phyloP scores from a whole-genome alignment of 495 filamentous ascomycete species.

The Hypoxylon crocopeplum region DNA sequence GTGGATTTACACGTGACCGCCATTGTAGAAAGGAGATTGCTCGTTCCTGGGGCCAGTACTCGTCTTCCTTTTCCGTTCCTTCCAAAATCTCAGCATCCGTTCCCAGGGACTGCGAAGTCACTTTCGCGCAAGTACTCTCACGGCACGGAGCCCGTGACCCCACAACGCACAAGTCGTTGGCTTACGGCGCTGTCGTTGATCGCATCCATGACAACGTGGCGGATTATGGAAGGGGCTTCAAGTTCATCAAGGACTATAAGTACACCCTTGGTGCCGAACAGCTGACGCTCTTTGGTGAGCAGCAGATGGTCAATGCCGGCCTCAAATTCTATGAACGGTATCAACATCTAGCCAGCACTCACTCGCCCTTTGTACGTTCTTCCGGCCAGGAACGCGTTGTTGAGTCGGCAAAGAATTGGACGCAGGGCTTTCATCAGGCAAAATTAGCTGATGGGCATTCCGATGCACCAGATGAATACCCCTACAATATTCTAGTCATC shows the following conservation, averaged over 20 bases:
- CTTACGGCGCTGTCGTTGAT: conserved; percentile 63
- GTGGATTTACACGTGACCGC: conserved; percentile 67
- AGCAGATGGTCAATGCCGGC: conserved; percentile 77
- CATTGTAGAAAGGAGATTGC: conserved; percentile 59
- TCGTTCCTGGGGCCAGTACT: conserved; percentile 86
- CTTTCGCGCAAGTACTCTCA: conserved; percentile 79
- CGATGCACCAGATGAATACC: conserved; percentile 45
- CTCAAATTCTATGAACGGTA: conserved; percentile 77
- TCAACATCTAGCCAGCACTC: conserved; percentile 56
- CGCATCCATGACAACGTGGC: conserved; percentile 65
- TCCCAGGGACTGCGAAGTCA: conserved; percentile 70
- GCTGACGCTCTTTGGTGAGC: conserved; percentile 73
- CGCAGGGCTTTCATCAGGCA: conserved; percentile 70
- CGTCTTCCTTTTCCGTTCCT: conserved; percentile 77
- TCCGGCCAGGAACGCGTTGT: conserved; percentile 76
- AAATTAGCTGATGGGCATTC: conserved; percentile 53
- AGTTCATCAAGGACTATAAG: conserved; percentile 71
- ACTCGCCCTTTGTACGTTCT: conserved; percentile 73
- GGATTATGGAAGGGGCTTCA: conserved; percentile 61
- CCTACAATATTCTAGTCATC: conserved; percentile 68
- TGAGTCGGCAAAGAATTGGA: conserved; percentile 74
- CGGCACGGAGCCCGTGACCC: conserved; percentile 87
- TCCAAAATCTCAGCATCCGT: conserved; percentile 63
- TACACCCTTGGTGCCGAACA: conserved; percentile 79
- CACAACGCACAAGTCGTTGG: conserved; percentile 64